Evolutionary conservation across 306 rosid species (phyloP), one percentile per base, ranked within the genome.

Genomic region (Medicago lupulina): DNA sequence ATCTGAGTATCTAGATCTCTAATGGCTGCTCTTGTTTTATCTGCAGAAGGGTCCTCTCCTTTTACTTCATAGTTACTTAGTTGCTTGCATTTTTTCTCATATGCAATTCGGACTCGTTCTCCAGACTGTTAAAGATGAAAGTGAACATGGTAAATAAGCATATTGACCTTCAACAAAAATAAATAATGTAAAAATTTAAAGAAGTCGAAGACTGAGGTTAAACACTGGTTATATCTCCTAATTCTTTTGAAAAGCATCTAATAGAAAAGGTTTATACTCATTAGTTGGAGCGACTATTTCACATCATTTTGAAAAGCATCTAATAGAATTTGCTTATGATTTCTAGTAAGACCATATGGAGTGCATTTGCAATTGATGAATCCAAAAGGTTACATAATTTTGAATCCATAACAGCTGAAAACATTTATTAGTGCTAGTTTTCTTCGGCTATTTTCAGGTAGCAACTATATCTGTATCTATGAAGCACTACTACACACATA

Each of bases 1-100:
- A 95, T 90, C 85, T 85, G 92, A 23, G 98, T 89, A 50, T 90
- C 91, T 57, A 95, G 85, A 83, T 92, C 97, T 89, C 90, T 83
- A 34, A 90, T 89, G 81, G 87, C 53, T 41, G 75, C 84, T 81
- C 96, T 92, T 71, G 93, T 95, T 83, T 89, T 95, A 75, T 90
- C 96, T 36, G 86, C 66, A 7, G 82, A 69, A 80, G 89, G 89
- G 51, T 90, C 96, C 55, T 85, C 93, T 55, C 97, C 97, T 77
- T 88, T 87, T 7, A 80, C 86, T 59, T 90, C 99, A 75, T 92
- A 96, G 89, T 87, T 89, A 82, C 82, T 84, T 39, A 92, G 91
- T 46, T 87, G 97, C 82, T 8, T 83, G 23, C 88, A 78, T 75
- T 92, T 92, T 76, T 96, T 96, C 87, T 92, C 97, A 6, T 92